Evolutionary conservation across 257 asterid genomes (phyloP).

Genomic region (Echites panduratus): DNA sequence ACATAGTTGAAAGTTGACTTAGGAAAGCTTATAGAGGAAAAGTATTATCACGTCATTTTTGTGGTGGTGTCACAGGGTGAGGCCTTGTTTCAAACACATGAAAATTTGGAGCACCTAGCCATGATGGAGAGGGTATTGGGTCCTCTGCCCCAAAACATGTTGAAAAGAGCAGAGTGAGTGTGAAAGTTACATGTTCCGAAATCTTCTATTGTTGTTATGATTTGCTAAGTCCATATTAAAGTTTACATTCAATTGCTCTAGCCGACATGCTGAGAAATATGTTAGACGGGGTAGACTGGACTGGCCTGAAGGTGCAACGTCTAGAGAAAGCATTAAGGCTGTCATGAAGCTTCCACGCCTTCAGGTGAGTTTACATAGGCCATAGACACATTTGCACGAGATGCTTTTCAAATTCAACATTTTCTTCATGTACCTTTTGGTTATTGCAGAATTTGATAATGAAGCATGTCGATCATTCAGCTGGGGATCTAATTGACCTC

Average conservation of each 20-base stretch:
- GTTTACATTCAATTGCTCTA: conserved; percentile 14
- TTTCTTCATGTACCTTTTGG: not conserved
- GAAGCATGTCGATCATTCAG: conserved; percentile 51
- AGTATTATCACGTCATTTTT: conserved; percentile 3
- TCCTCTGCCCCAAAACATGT: conserved; percentile 37
- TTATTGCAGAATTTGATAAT: conserved; percentile 40
- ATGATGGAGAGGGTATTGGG: conserved; percentile 56
- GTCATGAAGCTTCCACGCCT: conserved; percentile 43
- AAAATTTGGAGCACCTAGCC: conserved; percentile 48
- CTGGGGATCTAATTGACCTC: conserved; percentile 46
- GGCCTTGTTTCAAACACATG: conserved; percentile 53
- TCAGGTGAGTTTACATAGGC: conserved; percentile 26
- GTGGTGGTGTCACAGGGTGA: conserved; percentile 36
- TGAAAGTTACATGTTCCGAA: not conserved
- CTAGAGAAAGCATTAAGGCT: conserved; percentile 46
- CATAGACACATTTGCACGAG: not conserved
- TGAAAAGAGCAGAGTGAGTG: conserved; percentile 46
- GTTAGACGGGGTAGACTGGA: conserved; percentile 43
- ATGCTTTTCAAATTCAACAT: not conserved
- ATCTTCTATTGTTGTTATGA: not conserved
- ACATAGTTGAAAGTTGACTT: conserved; percentile 4
- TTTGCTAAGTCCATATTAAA: not conserved
- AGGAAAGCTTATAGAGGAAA: conserved; percentile 11
- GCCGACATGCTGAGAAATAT: conserved; percentile 50
- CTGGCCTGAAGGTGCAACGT: conserved; percentile 56